Evolutionary conservation across 148 eudicot genomes (phyloP), one percentile per base, ranked within the genome.

Genomic region (Diospyros kaki): DNA sequence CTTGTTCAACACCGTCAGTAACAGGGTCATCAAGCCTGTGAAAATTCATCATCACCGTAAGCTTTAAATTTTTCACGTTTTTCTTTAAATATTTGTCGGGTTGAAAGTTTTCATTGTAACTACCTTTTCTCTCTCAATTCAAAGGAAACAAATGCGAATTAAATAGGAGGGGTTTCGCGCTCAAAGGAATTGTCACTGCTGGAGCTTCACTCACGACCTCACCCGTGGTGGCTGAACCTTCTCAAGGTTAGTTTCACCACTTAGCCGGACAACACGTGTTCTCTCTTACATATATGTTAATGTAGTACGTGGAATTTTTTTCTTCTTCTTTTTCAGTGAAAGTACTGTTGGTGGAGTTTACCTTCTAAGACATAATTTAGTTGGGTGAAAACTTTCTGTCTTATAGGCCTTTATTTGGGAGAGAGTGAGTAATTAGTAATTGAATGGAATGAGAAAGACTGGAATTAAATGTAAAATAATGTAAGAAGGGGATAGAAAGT

Each of bases 161-260:
- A 69, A 86, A 83, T 72, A 84, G 99, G 77, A 87, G 99, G 77
- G 84, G 85, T 73, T 81, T 96, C 61, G 86, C 88, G 68, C 69
- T 89, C 63, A 87, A 76, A 68, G 97, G 97, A 68, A 83, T 89
- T 81, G 86, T 91, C 13, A 97, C 91, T 64, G 85, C 93, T 66
- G 97, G 97, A 65, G 80, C 88, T 82, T 83, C 98, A 28, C 87
- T 84, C 28, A 78, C 86, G 76, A 82, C 81, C 10, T 85, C 95
- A 73, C 79, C 98, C 63, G 71, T 87, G 68, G 74, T 86, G 12
- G 74, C 91, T 52, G 81, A 89, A 71, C 89, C 98, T 51, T 72
- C 84, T 79, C 76, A 85, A 88, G 91, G 98, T 85, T 65, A 56
- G 46, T 68, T 42, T 63, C 9, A 11, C 10, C 2, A 6, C 28